These are phyloP conservation scores for Suhomyces panamericanus DNA, from an alignment of 1,139 yeast species.

Conservation along the genomic window DNA sequence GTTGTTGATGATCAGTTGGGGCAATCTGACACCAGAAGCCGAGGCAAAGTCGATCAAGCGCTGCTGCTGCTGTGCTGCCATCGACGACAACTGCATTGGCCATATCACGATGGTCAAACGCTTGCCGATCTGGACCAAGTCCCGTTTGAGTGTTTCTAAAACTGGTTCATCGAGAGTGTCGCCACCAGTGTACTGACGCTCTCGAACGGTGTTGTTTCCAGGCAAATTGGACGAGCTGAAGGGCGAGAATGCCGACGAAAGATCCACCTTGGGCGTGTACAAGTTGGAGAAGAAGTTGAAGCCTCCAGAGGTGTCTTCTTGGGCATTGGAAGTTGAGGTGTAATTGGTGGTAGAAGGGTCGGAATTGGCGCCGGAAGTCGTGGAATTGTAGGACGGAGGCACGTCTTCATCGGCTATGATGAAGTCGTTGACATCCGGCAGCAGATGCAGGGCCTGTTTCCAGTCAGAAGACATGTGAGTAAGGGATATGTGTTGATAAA, in stretches of 20 bases:
- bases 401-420: constrained; percentile 25
- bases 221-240: constrained; percentile 32
- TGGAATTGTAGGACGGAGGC: constrained; percentile 7
- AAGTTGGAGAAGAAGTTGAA: constrained; percentile 11
- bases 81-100: constrained; percentile 55
- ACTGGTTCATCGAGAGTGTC: constrained; percentile 87
- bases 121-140: constrained; percentile 62
- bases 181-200: constrained; percentile 77
- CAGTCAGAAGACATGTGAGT: constrained; percentile 1
- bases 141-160: constrained; percentile 64
- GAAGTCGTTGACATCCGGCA: constrained; percentile 20
- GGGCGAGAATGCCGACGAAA: constrained; percentile 42
- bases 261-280: constrained; percentile 42
- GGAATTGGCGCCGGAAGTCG: constrained; percentile 1
- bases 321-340: background rate
- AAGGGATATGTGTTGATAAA: background rate
- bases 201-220: constrained; percentile 58
- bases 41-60: constrained; percentile 44
- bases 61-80: constrained; percentile 48
- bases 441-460: constrained; percentile 13
- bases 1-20: constrained; percentile 36
- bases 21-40: constrained; percentile 46
- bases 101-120: constrained; percentile 69
- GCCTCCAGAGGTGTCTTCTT: background rate
- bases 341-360: background rate